Evolutionary conservation across 257 asterid genomes (phyloP).

Genomic region (Misopates orontium): DNA sequence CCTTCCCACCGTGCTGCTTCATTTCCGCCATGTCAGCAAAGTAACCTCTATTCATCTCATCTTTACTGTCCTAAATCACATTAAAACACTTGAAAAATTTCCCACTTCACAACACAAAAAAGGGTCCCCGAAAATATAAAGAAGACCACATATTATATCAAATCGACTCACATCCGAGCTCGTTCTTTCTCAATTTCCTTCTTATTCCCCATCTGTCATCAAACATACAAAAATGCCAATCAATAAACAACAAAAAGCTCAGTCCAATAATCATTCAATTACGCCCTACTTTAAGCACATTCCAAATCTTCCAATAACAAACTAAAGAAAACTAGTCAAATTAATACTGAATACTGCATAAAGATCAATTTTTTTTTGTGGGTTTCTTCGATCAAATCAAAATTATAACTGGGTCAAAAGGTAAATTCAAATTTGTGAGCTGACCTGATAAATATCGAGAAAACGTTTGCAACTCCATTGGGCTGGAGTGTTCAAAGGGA

Average conservation of each 20-base stretch:
- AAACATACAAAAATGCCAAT: constrained; percentile 25
- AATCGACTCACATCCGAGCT: constrained; percentile 77
- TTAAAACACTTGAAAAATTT: constrained; percentile 24
- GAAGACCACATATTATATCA: not conserved
- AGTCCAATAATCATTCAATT: not conserved
- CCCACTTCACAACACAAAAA: constrained; percentile 7
- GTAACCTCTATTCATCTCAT: constrained; percentile 85
- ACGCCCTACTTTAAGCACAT: too few species aligned
- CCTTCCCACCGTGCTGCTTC: constrained; percentile 93
- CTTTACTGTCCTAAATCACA: constrained; percentile 81
- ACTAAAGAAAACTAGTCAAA: not conserved
- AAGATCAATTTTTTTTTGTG: not conserved
- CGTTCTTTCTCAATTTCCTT: constrained; percentile 75
- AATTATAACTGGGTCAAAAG: not conserved
- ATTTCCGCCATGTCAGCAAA: constrained; percentile 76
- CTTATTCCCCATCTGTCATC: constrained; percentile 66
- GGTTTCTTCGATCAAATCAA: not conserved
- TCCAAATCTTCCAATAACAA: not conserved
- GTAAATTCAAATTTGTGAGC: not conserved
- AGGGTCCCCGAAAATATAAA: not conserved
- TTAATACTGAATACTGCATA: not conserved
- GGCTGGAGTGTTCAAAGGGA: constrained; percentile 46
- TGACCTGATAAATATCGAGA: constrained; percentile 77
- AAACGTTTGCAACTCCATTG: constrained; percentile 70
- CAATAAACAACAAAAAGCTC: constrained; percentile 23